Percentiles rank a stretch among this genome's conserved stretches.
phyloP scores from a whole-genome alignment of 208 protist species.

The Porcisia deanei region DNA sequence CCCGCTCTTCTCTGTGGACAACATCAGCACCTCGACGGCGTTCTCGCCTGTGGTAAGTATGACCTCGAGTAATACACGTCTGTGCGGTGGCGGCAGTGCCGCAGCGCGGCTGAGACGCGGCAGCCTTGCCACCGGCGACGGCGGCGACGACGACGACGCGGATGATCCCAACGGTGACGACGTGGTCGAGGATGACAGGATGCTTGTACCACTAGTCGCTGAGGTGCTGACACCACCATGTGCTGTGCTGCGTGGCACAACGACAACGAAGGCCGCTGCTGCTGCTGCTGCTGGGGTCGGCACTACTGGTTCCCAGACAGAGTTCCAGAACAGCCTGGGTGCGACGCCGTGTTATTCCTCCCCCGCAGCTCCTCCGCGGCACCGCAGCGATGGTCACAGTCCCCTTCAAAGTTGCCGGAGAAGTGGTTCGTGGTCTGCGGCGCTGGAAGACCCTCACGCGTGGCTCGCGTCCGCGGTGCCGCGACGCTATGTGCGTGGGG shows the following conservation, averaged over 20 bases:
- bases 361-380: neutral
- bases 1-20: neutral
- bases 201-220: slow-evolving; percentile 20
- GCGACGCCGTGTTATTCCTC: neutral
- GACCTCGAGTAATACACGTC: neutral
- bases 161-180: neutral
- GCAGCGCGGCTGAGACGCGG: neutral
- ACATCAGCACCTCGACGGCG: neutral
- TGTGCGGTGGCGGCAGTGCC: neutral
- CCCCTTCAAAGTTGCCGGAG: neutral
- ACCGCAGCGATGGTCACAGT: neutral
- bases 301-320: neutral
- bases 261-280: neutral
- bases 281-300: neutral
- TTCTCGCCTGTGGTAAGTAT: neutral
- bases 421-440: neutral
- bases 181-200: slow-evolving; percentile 10
- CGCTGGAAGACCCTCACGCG: slow-evolving; percentile 6
- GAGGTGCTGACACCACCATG: slow-evolving; percentile 13
- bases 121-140: neutral
- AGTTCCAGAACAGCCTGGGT: neutral
- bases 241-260: neutral
- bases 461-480: slow-evolving; percentile 4
- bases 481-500: slow-evolving; percentile 11
- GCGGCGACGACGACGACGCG: too few relatives aligned